These are phyloP conservation scores for Podaxis sp. DNA, from an alignment of 768 basidiomycete genomes.

Conservation along the genomic window DNA sequence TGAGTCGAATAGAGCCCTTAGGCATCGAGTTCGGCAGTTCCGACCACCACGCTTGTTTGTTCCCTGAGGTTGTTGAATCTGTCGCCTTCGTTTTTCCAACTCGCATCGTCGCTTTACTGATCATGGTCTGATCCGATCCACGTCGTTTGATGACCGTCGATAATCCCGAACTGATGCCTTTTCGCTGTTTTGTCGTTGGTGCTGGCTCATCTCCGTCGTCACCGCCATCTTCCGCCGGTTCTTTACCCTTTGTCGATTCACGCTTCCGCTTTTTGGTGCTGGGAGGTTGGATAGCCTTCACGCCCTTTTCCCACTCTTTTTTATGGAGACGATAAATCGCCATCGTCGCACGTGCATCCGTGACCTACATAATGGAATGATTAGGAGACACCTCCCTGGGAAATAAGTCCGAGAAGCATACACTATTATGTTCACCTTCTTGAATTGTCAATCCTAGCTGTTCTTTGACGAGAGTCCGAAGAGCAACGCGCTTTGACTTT, in stretches of 20 bases:
- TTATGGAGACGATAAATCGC: constrained; percentile 84
- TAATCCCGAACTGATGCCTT: constrained; percentile 64
- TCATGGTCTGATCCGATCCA: background rate
- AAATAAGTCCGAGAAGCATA: constrained; percentile 34
- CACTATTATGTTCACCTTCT: constrained; percentile 86
- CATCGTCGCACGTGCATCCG: constrained; percentile 94
- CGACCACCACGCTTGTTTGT: constrained; percentile 5
- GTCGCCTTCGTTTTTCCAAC: background rate
- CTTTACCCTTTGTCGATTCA: background rate
- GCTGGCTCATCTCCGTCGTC: constrained; percentile 14
- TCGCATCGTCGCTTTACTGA: background rate
- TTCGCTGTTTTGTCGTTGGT: constrained; percentile 25
- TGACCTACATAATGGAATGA: constrained; percentile 52
- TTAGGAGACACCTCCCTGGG: background rate
- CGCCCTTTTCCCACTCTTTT: constrained; percentile 70
- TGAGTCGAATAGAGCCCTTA: constrained; percentile 1
- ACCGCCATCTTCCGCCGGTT: constrained; percentile 14
- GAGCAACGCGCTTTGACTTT: constrained; percentile 66
- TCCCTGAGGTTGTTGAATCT: background rate
- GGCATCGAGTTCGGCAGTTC: background rate
- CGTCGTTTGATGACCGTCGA: constrained; percentile 44
- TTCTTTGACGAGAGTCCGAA: constrained; percentile 77
- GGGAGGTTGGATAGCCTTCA: constrained; percentile 14
- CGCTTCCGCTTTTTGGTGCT: constrained; percentile 19
- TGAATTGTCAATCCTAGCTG: constrained; percentile 83